Evolutionary conservation across 495 filamentous ascomycete genomes (phyloP).

Genomic region (Aspergillus mulundensis): DNA sequence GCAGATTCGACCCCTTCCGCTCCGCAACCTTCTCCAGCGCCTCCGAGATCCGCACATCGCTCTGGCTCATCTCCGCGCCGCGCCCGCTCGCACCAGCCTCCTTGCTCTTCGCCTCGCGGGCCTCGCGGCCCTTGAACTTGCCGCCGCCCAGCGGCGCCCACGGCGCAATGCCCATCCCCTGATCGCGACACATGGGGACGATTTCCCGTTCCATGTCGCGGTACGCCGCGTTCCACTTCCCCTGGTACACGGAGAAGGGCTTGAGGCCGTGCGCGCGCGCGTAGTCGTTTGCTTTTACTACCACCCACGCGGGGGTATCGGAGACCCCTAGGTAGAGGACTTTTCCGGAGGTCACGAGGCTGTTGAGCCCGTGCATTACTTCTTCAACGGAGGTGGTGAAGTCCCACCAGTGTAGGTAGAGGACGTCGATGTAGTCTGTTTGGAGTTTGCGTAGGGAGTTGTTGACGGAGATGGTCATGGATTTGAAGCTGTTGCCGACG

Average conservation of each 20-base stretch:
- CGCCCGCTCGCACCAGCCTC: not conserved
- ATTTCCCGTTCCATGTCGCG: conserved; percentile 34
- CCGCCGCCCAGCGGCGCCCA: conserved; percentile 2
- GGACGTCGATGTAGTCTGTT: conserved; percentile 60
- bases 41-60: conserved; percentile 37
- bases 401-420: conserved; percentile 46
- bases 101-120: conserved; percentile 4
- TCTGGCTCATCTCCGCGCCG: conserved; percentile 30
- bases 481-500: conserved; percentile 56
- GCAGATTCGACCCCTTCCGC: conserved; percentile 35
- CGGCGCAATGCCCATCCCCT: conserved; percentile 7
- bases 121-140: conserved; percentile 25
- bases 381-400: conserved; percentile 41
- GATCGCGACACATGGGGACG: conserved; percentile 28
- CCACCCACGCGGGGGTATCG: conserved; percentile 40
- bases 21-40: conserved; percentile 48
- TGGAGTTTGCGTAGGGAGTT: conserved; percentile 56
- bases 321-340: conserved; percentile 46
- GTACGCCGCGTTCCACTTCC: conserved; percentile 44
- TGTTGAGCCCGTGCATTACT: conserved; percentile 42
- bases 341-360: conserved; percentile 35
- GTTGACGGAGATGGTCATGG: conserved; percentile 50
- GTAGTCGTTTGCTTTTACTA: conserved; percentile 32
- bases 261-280: conserved; percentile 25
- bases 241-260: conserved; percentile 29